A percentile compares a stretch with the other conserved stretches of the same genome.
Evolutionary conservation across 192 early-diverging fungal genomes (phyloP).

Genomic region (Coemansia sp.): DNA sequence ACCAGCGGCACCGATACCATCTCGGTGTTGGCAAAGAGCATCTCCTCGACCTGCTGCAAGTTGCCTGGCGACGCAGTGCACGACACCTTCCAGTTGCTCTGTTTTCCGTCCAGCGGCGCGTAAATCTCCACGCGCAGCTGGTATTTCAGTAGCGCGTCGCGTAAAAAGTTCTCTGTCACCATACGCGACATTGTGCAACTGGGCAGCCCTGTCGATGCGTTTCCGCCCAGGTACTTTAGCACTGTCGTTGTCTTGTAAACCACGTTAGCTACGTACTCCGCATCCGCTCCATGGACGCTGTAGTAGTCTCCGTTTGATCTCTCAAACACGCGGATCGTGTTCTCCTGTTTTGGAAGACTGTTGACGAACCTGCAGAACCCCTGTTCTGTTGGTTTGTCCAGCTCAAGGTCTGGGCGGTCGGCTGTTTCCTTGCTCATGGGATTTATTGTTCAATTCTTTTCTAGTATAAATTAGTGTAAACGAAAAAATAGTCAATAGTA

Average conservation of each 20-base stretch:
- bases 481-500: not conserved
- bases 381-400: conserved; percentile 45
- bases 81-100: conserved; percentile 56
- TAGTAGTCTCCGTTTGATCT: conserved; percentile 70
- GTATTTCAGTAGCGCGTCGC: conserved; percentile 73
- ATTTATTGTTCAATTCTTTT: not conserved
- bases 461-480: not conserved
- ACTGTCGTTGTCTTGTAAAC: conserved; percentile 92
- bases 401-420: conserved; percentile 36
- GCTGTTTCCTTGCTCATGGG: conserved; percentile 29
- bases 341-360: conserved; percentile 26
- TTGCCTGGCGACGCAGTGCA: conserved; percentile 92
- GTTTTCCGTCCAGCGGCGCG: conserved; percentile 50
- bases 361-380: conserved; percentile 45
- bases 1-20: conserved; percentile 77
- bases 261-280: conserved; percentile 77
- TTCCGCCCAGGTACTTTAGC: conserved; percentile 84
- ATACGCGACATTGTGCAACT: conserved; percentile 78
- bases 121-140: conserved; percentile 86
- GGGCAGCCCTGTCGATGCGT: conserved; percentile 61
- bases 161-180: conserved; percentile 74
- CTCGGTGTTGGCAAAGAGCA: conserved; percentile 75
- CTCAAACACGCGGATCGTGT: conserved; percentile 56
- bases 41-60: conserved; percentile 85
- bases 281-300: conserved; percentile 87